Evolutionary conservation across 2,329 filamentous ascomycete genomes (phyloP), one percentile per base, ranked within the genome.

Genomic region (Intubia oerlemansii): DNA sequence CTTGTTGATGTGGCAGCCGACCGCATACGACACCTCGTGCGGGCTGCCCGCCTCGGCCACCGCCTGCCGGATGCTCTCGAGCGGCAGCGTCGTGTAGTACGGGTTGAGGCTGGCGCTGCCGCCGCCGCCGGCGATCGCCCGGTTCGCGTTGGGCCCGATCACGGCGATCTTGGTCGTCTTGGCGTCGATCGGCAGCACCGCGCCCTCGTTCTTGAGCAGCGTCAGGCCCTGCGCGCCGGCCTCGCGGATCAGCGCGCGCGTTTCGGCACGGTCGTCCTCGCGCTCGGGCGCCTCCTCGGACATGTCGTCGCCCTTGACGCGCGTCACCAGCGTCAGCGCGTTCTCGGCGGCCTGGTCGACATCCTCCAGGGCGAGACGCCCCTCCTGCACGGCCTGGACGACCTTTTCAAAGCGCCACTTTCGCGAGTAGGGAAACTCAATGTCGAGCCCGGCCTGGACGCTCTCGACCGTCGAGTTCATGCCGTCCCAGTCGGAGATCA

Each of bases 21-120:
- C 55, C 0, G 69, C 64, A 36, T 68, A 75, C 2, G 53, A 49
- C 5, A 76, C 54, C 25, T 69, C 57, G 27, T 63, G 65, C 54
- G 1, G 55, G 50, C 17, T 54, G 52, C 29, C 30, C 3, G 33
- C 33, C 17, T 25, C n/a, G n/a, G n/a, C n/a, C n/a, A n/a, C n/a
- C n/a, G n/a, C n/a, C n/a, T n/a, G n/a, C 24, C 27, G 63, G 34
- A 75, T 71, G 39, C 68, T 71, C 25, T 72, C 66, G 28, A 69
- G 55, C 0, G 71, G 71, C 8, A 70, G 54, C 2, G 66, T 70
- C 37, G 56, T 68, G 45, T 76, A 76, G 45, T 76, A 75, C 0
- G 71, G 67, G 42, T 74, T 74, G 27, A 76, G 49, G 36, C 65
- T 71, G 12, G 71, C 70, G 40, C 69, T 75, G 28, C 71, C 70